A percentile compares a stretch with the other conserved stretches of the same genome.
phyloP scores from a whole-genome alignment of 305 asterid species.

The Vinca major region DNA sequence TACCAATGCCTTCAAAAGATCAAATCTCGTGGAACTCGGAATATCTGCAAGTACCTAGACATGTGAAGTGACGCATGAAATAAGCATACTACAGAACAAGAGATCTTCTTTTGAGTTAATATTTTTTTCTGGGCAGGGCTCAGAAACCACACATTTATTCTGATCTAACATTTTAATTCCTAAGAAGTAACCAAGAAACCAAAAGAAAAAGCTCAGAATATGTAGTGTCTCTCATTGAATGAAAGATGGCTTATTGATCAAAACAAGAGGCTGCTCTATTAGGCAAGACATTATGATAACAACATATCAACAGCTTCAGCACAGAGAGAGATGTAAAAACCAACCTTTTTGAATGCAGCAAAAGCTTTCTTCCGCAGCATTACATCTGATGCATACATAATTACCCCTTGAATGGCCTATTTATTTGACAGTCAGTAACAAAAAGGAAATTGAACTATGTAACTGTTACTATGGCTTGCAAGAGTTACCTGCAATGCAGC shows the following conservation, averaged over 20 bases:
- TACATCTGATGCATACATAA: slow-evolving; percentile 68
- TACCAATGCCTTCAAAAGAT: slow-evolving; percentile 61
- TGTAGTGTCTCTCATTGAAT: neutral
- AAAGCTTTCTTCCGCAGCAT: slow-evolving; percentile 56
- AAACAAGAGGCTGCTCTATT: neutral
- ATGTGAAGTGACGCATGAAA: slow-evolving; percentile 6
- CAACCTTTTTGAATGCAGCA: slow-evolving; percentile 57
- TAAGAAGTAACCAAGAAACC: neutral
- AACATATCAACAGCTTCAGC: slow-evolving; percentile 11
- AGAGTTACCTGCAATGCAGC: slow-evolving; percentile 53
- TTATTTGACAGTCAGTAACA: slow-evolving; percentile 14
- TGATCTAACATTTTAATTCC: neutral
- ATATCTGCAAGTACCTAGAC: slow-evolving; percentile 48
- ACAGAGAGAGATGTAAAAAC: slow-evolving; percentile 11
- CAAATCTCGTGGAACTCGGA: slow-evolving; percentile 58
- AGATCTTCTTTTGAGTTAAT: neutral
- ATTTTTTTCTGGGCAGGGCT: neutral
- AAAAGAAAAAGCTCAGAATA: neutral
- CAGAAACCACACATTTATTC: neutral
- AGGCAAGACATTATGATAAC: slow-evolving; percentile 6
- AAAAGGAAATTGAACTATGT: slow-evolving; percentile 7
- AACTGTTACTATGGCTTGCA: slow-evolving; percentile 13
- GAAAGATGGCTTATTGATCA: neutral
- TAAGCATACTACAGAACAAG: slow-evolving; percentile 3
- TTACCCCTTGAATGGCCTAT: slow-evolving; percentile 63